Base-by-base conservation (phyloP, 257 asterid species). In the Ilex asprella region DNA sequence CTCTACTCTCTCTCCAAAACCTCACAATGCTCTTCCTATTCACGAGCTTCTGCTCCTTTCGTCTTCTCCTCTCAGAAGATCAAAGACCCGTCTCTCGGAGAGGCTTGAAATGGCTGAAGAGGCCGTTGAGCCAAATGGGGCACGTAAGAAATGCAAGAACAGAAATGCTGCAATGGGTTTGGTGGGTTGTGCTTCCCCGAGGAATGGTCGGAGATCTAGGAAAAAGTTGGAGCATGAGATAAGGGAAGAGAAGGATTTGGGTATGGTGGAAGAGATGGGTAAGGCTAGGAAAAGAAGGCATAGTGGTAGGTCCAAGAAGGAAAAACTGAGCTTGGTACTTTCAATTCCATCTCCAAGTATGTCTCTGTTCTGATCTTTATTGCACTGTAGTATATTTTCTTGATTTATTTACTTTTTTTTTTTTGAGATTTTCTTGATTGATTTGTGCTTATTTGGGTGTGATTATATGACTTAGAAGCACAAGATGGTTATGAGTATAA, bases 241-340 rank as follows among this genome's bases (percentile, higher is more conserved):
- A 69, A 85, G 80, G 64, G 95, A 85, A 52, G 95, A 85, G 39
- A 85, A 70, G 70, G 96, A 91, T 56, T 53, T 62, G 55, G 82
- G 64, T 51, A 70, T 55, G 21, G 95, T 74, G 41, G 98, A 83
- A 10, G 97, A 88, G 31, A 55, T 73, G 72, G 67, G 62, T 30
- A 89, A 80, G 81, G 79, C 86, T 2, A 84, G 83, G 62, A 89
- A 79, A 83, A 93, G 84, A 76, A 84, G 86, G 76, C 79, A 75
- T 0, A 61, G 72, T 49, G 81, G 80, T 14, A 78, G 77, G 67
- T 69, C 92, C 30, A 78, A 74, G 69, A 84, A 81, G 72, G 88
- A 77, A 47, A 86, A 83, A 75, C 62, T 80, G 32, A 58, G 67
- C 56, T 65, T 78, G 67, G 73, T 73, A 50, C 67, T 75, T 55